Evolutionary conservation across 805 yeast genomes (phyloP).

Genomic region (Metschnikowia koreensis): DNA sequence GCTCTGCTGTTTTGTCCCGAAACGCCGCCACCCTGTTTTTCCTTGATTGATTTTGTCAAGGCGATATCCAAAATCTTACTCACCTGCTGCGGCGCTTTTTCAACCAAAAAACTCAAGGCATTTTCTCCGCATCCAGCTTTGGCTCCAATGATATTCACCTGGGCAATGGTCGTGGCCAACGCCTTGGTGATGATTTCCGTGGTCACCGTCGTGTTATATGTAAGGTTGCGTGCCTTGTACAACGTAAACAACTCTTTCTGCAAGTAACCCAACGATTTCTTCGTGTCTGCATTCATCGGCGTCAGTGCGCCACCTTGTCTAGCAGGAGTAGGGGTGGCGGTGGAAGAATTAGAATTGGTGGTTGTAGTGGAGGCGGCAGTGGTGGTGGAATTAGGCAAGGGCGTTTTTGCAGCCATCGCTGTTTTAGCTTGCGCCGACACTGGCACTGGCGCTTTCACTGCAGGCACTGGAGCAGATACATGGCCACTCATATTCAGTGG

Average conservation of each 20-base stretch:
- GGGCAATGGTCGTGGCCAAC: constrained; percentile 88
- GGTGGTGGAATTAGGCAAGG: no score
- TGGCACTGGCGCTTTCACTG: background rate
- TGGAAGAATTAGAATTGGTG: no score
- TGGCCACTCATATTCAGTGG: background rate
- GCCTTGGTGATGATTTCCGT: constrained; percentile 87
- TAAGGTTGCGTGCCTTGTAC: constrained; percentile 68
- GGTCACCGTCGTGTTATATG: constrained; percentile 76
- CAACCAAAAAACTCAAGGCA: constrained; percentile 74
- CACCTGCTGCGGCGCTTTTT: constrained; percentile 76
- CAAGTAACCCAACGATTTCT: constrained; percentile 73
- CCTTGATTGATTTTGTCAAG: constrained; percentile 69
- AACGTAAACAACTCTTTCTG: constrained; percentile 83
- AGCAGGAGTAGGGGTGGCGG: no score
- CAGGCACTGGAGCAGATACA: background rate
- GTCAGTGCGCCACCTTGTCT: no score
- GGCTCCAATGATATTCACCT: constrained; percentile 84
- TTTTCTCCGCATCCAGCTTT: constrained; percentile 78
- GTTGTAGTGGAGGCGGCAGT: no score
- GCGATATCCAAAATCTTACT: constrained; percentile 79
- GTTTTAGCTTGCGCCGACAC: background rate
- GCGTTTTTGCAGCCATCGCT: no score
- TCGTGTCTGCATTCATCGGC: constrained; percentile 56
- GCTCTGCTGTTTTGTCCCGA: constrained; percentile 19
- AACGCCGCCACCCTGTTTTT: constrained; percentile 32